Conservation (phyloP, 495 filamentous ascomycete species). For the Annulohypoxylon bovei region DNA sequence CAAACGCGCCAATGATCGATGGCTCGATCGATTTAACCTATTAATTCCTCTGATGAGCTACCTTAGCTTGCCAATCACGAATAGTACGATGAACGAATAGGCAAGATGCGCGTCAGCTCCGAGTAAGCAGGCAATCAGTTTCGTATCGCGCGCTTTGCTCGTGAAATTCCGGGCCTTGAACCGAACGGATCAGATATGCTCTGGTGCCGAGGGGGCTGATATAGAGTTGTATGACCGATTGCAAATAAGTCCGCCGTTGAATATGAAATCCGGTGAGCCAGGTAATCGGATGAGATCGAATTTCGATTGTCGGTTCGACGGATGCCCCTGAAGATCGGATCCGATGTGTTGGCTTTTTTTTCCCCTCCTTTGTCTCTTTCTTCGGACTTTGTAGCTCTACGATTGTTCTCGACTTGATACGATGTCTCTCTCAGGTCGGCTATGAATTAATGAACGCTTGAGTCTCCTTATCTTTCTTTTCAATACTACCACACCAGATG, state of each 20-base stretch:
- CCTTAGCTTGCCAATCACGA: constrained; percentile 42
- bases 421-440: constrained; percentile 18
- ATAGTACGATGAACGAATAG: constrained; percentile 31
- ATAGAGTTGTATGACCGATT: constrained; percentile 5
- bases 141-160: constrained; percentile 17
- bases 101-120: constrained; percentile 36
- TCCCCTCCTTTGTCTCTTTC: constrained; percentile 28
- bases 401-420: constrained; percentile 17
- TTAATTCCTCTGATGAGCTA: constrained; percentile 36
- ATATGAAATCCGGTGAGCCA: constrained; percentile 10
- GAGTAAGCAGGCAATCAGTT: constrained; percentile 37
- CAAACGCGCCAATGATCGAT: constrained; percentile 43
- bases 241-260: constrained; percentile 19
- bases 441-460: constrained; percentile 27
- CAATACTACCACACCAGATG: constrained; percentile 27
- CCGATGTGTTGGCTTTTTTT: constrained; percentile 19
- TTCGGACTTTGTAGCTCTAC: constrained; percentile 29
- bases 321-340: constrained; percentile 34
- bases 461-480: constrained; percentile 14
- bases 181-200: constrained; percentile 30
- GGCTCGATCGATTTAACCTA: constrained; percentile 42
- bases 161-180: constrained; percentile 27
- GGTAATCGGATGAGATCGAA: constrained; percentile 33
- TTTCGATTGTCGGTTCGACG: constrained; percentile 38
- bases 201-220: constrained; percentile 19